A percentile compares a stretch with the other conserved stretches of the same genome.
These are phyloP conservation scores for Carex myosuroides DNA, from an alignment of 176 grass and related monocot genomes.

Conservation along the genomic window DNA sequence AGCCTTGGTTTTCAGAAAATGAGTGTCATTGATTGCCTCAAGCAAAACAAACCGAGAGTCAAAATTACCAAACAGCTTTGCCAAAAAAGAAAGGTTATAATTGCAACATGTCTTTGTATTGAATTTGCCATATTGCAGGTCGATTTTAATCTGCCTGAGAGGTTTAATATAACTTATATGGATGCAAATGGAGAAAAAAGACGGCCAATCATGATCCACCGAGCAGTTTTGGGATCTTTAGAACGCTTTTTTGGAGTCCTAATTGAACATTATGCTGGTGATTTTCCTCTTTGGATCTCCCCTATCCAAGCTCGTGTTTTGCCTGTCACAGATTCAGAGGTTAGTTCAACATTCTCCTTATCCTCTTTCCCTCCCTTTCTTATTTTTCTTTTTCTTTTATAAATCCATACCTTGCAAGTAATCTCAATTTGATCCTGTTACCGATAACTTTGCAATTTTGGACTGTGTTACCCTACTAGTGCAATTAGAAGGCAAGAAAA, in stretches of 20 bases:
- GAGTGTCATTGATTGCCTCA: background rate
- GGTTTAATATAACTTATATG: slow-evolving; percentile 86
- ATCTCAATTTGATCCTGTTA: background rate
- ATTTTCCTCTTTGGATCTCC: slow-evolving; percentile 97
- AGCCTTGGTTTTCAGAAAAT: background rate
- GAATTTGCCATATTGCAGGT: slow-evolving; percentile 38
- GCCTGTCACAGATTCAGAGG: slow-evolving; percentile 77
- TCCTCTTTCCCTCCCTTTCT: too few species aligned
- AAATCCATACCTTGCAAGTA: background rate
- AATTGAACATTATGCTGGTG: slow-evolving; percentile 90
- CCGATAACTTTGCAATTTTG: background rate
- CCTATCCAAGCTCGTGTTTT: slow-evolving; percentile 82
- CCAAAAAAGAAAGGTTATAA: background rate
- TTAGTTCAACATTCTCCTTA: slow-evolving; percentile 30
- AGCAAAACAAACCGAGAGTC: background rate
- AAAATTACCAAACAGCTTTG: background rate
- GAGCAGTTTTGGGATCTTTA: slow-evolving; percentile 85
- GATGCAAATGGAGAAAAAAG: slow-evolving; percentile 74
- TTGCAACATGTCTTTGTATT: background rate
- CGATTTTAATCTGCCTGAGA: slow-evolving; percentile 87
- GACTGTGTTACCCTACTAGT: background rate
- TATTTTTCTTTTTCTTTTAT: too few species aligned
- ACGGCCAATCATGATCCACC: slow-evolving; percentile 93
- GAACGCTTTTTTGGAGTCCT: slow-evolving; percentile 92
- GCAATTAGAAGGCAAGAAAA: background rate